A percentile compares a stretch with the other conserved stretches of the same genome.
phyloP scores from a whole-genome alignment of 2,329 filamentous ascomycete genomes.

The Penicillium freii region DNA sequence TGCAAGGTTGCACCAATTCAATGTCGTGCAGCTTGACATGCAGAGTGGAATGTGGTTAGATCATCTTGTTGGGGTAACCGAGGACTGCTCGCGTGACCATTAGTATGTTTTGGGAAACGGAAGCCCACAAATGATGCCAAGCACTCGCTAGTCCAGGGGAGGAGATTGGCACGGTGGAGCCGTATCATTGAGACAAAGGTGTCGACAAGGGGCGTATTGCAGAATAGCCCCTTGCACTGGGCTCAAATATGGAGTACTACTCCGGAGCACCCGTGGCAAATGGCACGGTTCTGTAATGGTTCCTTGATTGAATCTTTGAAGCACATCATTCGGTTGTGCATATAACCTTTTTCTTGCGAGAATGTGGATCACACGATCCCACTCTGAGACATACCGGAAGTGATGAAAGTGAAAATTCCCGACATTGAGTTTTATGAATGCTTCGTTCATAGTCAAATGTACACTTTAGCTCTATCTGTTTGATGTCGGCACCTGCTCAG shows the following conservation, averaged over 20 bases:
- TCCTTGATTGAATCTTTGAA: not conserved
- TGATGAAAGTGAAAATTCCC: not conserved
- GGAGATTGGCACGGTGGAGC: not conserved
- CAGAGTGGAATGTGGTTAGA: slow-evolving; percentile 2
- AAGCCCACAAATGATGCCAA: not conserved
- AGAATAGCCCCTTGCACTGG: not conserved
- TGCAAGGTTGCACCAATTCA: not conserved
- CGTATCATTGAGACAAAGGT: not conserved
- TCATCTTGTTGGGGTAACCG: not conserved
- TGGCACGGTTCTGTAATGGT: not conserved
- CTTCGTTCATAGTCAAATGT: not conserved
- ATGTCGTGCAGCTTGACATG: not conserved
- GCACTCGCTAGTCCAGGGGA: not conserved
- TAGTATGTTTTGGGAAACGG: not conserved
- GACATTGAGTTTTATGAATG: not conserved
- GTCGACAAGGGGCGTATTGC: not conserved
- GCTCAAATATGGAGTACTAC: not conserved
- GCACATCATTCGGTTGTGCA: not conserved
- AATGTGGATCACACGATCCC: not conserved
- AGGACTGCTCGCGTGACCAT: not conserved
- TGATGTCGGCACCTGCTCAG: not conserved
- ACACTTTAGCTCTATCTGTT: not conserved
- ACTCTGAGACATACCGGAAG: not conserved
- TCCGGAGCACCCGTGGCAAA: too few relatives aligned
- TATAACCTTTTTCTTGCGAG: not conserved